Conservation (phyloP, 1,284 basidiomycete species). For the Ganoderma lingzhi region DNA sequence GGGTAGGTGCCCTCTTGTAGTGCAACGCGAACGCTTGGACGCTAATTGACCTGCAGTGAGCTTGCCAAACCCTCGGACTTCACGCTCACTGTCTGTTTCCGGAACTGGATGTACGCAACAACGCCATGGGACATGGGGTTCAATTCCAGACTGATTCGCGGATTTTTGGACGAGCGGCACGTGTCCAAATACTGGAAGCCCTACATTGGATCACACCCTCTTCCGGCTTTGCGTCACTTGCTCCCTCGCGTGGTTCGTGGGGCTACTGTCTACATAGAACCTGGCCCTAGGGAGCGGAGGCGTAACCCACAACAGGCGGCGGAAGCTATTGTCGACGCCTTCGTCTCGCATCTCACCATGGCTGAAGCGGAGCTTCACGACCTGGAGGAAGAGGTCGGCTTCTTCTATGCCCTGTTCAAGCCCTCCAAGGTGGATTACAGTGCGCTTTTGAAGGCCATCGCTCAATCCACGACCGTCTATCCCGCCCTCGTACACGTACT, state of each 20-base stretch:
- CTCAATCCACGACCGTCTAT: background rate
- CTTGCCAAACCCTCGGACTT: background rate
- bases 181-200: background rate
- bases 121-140: background rate
- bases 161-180: background rate
- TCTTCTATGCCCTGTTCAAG: background rate
- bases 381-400: background rate
- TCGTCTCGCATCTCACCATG: background rate
- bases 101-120: background rate
- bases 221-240: background rate
- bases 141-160: background rate
- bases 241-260: background rate
- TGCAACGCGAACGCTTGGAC: background rate
- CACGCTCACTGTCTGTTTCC: background rate
- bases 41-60: background rate
- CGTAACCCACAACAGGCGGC: background rate
- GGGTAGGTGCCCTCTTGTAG: background rate
- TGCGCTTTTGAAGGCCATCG: background rate
- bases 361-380: background rate
- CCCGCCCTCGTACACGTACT: background rate
- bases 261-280: conserved; percentile 1
- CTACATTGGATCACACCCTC: background rate
- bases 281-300: background rate
- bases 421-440: background rate
- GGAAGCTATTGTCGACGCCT: background rate